A percentile compares a stretch with the other conserved stretches of the same genome.
Conservation (phyloP, 345 rosid species). For the Murraya paniculata region DNA sequence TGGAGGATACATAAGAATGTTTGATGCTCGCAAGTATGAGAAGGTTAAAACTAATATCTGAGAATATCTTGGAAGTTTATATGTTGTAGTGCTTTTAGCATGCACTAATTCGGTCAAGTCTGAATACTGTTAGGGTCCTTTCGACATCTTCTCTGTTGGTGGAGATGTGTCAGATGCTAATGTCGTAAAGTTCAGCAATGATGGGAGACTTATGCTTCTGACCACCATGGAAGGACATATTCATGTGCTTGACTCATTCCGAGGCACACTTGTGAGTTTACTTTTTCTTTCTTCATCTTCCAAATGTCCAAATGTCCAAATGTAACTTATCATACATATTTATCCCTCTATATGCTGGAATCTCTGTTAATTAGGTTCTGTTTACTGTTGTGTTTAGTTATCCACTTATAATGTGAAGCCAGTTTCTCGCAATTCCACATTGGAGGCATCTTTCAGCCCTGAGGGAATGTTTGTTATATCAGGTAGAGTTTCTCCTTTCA, state of each 20-base stretch:
- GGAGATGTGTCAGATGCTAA: constrained; percentile 84
- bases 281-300: not conserved
- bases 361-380: constrained; percentile 6
- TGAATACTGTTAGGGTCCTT: constrained; percentile 62
- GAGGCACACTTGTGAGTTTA: constrained; percentile 75
- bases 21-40: constrained; percentile 89
- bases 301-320: not conserved
- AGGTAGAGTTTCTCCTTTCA: constrained; percentile 41
- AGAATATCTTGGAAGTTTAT: constrained; percentile 4
- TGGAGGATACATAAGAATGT: constrained; percentile 92
- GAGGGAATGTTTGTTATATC: constrained; percentile 90
- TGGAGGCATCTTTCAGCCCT: constrained; percentile 97
- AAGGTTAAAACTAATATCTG: constrained; percentile 48
- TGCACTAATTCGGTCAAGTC: constrained; percentile 16
- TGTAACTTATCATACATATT: not conserved
- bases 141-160: constrained; percentile 83
- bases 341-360: not conserved
- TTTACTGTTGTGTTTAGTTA: constrained; percentile 41
- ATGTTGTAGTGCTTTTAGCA: not conserved
- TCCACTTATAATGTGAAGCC: constrained; percentile 84
- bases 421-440: constrained; percentile 67
- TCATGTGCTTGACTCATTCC: constrained; percentile 88
- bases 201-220: constrained; percentile 89
- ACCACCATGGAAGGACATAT: constrained; percentile 90
- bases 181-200: constrained; percentile 85